Base-by-base conservation (phyloP, 1,284 basidiomycete genomes). In the Trichosporon coremiiforme region DNA sequence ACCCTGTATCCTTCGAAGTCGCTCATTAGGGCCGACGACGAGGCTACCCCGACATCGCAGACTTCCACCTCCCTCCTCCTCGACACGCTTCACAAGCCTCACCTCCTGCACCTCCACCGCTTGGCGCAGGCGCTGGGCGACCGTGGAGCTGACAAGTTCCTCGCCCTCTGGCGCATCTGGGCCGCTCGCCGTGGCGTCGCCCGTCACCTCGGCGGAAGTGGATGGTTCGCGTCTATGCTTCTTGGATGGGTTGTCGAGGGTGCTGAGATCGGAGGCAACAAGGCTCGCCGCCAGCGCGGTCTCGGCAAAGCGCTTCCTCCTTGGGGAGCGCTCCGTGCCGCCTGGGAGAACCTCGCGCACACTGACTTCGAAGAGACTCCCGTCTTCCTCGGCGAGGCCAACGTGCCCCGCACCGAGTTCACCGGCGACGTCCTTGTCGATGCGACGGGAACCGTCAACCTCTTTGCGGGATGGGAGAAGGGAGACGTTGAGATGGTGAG, bases 101-200 rank as follows among this genome's bases (percentile, higher is more conserved):
- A 91, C 69, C 86, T 96, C 2, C 85, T 95, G 31, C 86, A 89
- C 31, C 86, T 90, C 10, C 89, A 96, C 80, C 80, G 85, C 0
- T 83, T 92, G 17, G 87, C 90, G 63, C 86, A 90, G 72, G 83
- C 86, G 13, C 86, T 88, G 4, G 87, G 89, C 0, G 94, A 93
- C 78, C 82, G 85, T 1, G 73, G 70, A 1, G 74, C 78, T 15
- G 78, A 77, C 55, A 91, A 95, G 71, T 93, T 93, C 7, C 84
- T 94, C 20, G 86, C 90, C 0, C 85, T 98, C 10, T 88, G 98
- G 68, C 88, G 93, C 22, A 88, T 96, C 20, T 98, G 95, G 96
- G 92, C 93, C 1, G 90, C 90, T 68, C 92, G 95, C 79, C 87
- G 95, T 22, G 94, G 93, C 0, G 93, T 93, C 74, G 71, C 77